These are phyloP conservation scores for Fusarium compactum DNA, from an alignment of 2,329 filamentous ascomycete genomes.

Conservation along the genomic window DNA sequence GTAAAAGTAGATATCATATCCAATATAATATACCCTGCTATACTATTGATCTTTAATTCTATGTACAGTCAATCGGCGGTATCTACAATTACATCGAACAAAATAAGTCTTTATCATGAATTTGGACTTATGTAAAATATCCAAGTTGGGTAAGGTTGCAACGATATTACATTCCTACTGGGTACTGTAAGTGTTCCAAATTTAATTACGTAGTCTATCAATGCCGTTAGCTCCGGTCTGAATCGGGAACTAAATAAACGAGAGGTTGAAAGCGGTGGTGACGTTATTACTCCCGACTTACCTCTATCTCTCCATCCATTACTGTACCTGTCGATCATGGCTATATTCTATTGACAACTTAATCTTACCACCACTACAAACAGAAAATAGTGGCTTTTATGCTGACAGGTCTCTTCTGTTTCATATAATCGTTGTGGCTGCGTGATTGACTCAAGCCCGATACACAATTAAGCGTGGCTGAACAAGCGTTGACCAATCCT, in stretches of 20 bases:
- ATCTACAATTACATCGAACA: too few species aligned
- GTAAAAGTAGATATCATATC: not conserved
- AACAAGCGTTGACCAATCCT: constrained; percentile 19
- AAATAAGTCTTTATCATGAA: not conserved
- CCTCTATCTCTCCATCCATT: not conserved
- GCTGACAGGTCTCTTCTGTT: not conserved
- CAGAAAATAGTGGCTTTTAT: not conserved
- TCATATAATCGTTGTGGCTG: constrained; percentile 9
- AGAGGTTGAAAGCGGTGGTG: constrained; percentile 6
- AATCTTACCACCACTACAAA: not conserved
- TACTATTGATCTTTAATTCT: not conserved
- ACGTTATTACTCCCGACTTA: constrained; percentile 11
- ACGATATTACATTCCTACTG: not conserved
- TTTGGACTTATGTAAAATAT: not conserved
- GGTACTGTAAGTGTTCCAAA: not conserved
- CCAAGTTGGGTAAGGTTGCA: not conserved
- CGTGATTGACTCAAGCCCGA: constrained; percentile 1
- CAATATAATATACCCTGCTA: not conserved
- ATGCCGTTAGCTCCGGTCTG: not conserved
- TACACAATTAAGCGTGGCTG: constrained; percentile 18
- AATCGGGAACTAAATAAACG: constrained; percentile 13
- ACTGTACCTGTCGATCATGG: constrained; percentile 7
- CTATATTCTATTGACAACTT: not conserved
- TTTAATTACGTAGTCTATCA: not conserved
- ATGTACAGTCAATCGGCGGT: too few species aligned